These are phyloP conservation scores for Raddia distichophylla DNA, from an alignment of 176 grass and related monocot species.

Conservation along the genomic window DNA sequence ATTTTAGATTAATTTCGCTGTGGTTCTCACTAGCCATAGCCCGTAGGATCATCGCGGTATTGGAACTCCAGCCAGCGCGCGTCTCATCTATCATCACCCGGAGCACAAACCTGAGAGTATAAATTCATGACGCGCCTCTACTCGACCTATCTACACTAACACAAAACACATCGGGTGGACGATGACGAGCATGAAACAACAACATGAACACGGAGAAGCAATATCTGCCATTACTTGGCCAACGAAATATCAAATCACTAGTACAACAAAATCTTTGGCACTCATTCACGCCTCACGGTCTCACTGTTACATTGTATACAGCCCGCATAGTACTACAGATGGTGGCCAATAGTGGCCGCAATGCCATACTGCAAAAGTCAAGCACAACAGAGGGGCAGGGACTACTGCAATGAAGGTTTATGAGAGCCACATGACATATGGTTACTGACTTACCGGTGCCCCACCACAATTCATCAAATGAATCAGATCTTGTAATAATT, in stretches of 20 bases:
- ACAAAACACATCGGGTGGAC: background rate
- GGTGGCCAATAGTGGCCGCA: conserved; percentile 2
- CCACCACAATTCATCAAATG: background rate
- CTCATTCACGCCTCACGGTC: conserved; percentile 18
- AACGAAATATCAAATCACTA: conserved; percentile 26
- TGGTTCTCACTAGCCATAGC: no score
- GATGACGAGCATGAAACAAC: background rate
- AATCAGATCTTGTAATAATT: conserved; percentile 21
- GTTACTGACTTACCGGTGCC: background rate
- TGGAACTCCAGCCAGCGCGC: no score
- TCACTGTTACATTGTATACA: conserved; percentile 8
- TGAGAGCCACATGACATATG: background rate
- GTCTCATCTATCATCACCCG: no score
- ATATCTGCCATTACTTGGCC: background rate
- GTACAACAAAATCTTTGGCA: conserved; percentile 50
- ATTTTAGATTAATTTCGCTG: no score
- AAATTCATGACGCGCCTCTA: background rate
- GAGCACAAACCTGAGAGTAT: background rate
- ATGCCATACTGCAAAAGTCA: conserved; percentile 25
- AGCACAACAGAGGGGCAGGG: background rate
- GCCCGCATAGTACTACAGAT: conserved; percentile 21
- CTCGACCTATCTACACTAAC: background rate
- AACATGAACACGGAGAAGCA: background rate
- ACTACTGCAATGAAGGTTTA: background rate
- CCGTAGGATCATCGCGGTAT: no score